Evolutionary conservation across 2,329 filamentous ascomycete species (phyloP).

Genomic region (Alternaria dauci): DNA sequence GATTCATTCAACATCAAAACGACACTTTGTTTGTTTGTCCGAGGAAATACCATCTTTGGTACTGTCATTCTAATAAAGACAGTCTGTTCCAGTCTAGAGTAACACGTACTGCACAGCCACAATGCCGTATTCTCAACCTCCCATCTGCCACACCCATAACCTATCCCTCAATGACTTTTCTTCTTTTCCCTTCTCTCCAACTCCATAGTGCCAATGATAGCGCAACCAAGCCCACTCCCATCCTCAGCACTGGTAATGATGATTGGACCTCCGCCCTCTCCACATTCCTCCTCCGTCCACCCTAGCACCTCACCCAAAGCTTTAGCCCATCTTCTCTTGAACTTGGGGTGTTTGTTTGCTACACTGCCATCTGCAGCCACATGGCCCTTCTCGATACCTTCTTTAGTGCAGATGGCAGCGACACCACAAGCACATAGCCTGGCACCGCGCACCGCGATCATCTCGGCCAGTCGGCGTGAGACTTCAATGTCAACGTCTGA

Average conservation of each 20-base stretch:
- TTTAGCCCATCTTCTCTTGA: conserved; percentile 52
- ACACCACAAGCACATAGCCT: conserved; percentile 51
- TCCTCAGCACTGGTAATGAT: conserved; percentile 52
- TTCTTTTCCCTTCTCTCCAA: conserved; percentile 25
- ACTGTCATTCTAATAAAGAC: background rate
- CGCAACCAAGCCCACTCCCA: conserved; percentile 53
- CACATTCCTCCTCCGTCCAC: conserved; percentile 37
- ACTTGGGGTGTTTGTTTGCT: conserved; percentile 54
- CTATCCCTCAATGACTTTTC: background rate
- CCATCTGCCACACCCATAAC: background rate
- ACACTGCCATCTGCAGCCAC: conserved; percentile 53
- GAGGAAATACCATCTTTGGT: background rate
- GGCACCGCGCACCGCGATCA: conserved; percentile 47
- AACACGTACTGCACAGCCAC: background rate
- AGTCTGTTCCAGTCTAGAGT: background rate
- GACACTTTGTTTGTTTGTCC: background rate
- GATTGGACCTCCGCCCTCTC: conserved; percentile 42
- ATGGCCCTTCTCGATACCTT: conserved; percentile 42
- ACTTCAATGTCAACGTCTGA: conserved; percentile 39
- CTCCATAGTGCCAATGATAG: conserved; percentile 46
- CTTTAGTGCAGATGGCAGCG: conserved; percentile 49
- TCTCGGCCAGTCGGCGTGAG: conserved; percentile 39
- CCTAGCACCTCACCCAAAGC: conserved; percentile 52
- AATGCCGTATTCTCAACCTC: background rate
- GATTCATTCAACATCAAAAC: background rate